Evolutionary conservation across 495 filamentous ascomycete species (phyloP).

Genomic region (Cercophora newfieldiana): DNA sequence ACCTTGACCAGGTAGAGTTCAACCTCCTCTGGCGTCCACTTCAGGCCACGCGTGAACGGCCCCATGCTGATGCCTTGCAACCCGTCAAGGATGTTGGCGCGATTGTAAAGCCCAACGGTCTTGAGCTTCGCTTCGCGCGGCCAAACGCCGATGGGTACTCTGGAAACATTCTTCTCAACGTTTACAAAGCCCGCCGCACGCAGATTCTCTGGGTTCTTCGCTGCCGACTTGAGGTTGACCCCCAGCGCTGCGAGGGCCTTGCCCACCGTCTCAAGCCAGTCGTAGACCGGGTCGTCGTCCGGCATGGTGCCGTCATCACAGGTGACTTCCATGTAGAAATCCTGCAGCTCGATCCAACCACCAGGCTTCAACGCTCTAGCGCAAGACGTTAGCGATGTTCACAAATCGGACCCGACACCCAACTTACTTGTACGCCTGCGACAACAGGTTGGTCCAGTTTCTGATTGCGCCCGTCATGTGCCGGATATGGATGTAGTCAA

Average conservation of each 20-base stretch:
- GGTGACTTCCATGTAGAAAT: constrained; percentile 39
- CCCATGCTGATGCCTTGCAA: constrained; percentile 44
- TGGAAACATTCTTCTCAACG: constrained; percentile 50
- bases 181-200: constrained; percentile 60
- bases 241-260: constrained; percentile 20
- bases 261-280: constrained; percentile 18
- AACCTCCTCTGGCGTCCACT: constrained; percentile 55
- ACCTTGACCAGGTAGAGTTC: constrained; percentile 57
- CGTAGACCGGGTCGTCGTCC: constrained; percentile 29
- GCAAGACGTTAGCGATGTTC: not conserved
- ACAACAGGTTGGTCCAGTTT: constrained; percentile 40
- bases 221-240: constrained; percentile 50
- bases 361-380: constrained; percentile 37
- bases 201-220: constrained; percentile 47
- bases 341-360: constrained; percentile 55
- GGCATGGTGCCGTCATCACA: constrained; percentile 46
- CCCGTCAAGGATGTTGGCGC: constrained; percentile 44
- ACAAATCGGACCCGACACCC: not conserved
- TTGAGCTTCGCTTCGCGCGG: constrained; percentile 53
- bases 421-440: not conserved
- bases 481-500: constrained; percentile 58
- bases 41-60: constrained; percentile 55
- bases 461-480: constrained; percentile 52
- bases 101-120: constrained; percentile 46
- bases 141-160: constrained; percentile 59